Base-by-base conservation (phyloP, 805 yeast genomes). In the Aciculoconidium aculeatum region DNA sequence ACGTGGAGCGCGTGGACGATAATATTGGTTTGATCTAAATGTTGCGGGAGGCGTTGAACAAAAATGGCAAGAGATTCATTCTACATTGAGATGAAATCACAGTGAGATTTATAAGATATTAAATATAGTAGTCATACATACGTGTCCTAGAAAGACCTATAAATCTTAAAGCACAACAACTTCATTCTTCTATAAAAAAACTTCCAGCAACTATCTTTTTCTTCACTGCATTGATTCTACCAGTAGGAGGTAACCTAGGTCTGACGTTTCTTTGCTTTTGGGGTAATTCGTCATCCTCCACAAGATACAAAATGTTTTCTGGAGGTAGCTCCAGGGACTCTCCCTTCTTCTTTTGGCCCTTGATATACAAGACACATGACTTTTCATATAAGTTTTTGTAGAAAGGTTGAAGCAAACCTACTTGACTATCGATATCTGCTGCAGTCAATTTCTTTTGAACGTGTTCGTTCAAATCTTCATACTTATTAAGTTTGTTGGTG, bases 181-280 rank as follows among this genome's bases (percentile, higher is more conserved):
- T n/a, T n/a, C n/a, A n/a, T n/a, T n/a, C n/a, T n/a, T n/a, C n/a
- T n/a, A 80, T 49, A 41, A 80, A 70, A 45, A 71, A 81, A 0
- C 81, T 65, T 23, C 53, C 65, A 0, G 72, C 61, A 4, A 75
- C 55, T 8, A 70, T 47, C 43, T 73, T 80, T 59, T 79, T 85
- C 57, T 85, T 86, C 5, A 73, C 57, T 1, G 74, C 70, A 4
- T 81, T 57, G 20, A 88, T 82, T 53, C 81, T 86, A 20, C 96
- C 96, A 17, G 85, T 82, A 5, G 96, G 95, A 8, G 96, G 95
- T 28, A 92, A 61, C 45, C 87, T 79, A 1, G 95, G 80, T 41
- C 88, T 67, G 16, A 70, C 68, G 37, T 78, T 77, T 33, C 88
- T 68, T 42, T 77, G 83, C 46, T 84, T 86, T 33, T 78, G 75